phyloP scores from a whole-genome alignment of 768 basidiomycete species.

The Suillus ampliporus region DNA sequence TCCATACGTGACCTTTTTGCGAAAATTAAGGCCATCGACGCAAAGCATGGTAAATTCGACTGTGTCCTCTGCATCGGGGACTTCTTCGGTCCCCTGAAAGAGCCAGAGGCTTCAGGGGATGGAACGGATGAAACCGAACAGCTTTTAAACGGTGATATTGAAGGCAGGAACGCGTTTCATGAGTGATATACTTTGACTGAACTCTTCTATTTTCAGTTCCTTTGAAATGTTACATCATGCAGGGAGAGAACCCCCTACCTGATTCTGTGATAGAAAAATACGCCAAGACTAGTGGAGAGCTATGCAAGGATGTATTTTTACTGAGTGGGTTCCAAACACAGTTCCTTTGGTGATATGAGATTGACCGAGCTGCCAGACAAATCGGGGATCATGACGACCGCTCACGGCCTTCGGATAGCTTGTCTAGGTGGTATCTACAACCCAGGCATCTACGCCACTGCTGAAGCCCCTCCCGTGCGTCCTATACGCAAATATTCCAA shows the following conservation, averaged over 20 bases:
- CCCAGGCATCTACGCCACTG: constrained; percentile 56
- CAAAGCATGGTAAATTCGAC: constrained; percentile 94
- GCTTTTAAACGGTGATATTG: constrained; percentile 69
- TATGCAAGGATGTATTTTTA: constrained; percentile 84
- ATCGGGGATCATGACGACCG: constrained; percentile 79
- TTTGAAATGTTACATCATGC: constrained; percentile 91
- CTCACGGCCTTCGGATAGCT: constrained; percentile 81
- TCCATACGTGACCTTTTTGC: constrained; percentile 74
- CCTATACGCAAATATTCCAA: constrained; percentile 3
- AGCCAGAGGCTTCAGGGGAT: constrained; percentile 31
- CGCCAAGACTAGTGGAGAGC: constrained; percentile 74
- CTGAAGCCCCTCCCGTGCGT: constrained; percentile 70
- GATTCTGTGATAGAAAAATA: constrained; percentile 75
- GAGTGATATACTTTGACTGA: constrained; percentile 13
- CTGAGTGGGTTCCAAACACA: constrained; percentile 62
- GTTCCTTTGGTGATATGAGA: not conserved
- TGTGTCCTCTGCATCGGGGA: constrained; percentile 83
- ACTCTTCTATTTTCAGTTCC: constrained; percentile 60
- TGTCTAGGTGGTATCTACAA: constrained; percentile 85
- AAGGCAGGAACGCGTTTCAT: constrained; percentile 51
- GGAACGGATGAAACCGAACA: constrained; percentile 59
- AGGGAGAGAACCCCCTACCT: constrained; percentile 81
- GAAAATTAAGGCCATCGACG: constrained; percentile 84
- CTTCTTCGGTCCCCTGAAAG: constrained; percentile 73
- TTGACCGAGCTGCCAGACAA: constrained; percentile 59